A percentile compares a stretch with the other conserved stretches of the same genome.
These are phyloP conservation scores for Plasmodium berghei DNA, from an alignment of 169 alveolate species.

Conservation along the genomic window DNA sequence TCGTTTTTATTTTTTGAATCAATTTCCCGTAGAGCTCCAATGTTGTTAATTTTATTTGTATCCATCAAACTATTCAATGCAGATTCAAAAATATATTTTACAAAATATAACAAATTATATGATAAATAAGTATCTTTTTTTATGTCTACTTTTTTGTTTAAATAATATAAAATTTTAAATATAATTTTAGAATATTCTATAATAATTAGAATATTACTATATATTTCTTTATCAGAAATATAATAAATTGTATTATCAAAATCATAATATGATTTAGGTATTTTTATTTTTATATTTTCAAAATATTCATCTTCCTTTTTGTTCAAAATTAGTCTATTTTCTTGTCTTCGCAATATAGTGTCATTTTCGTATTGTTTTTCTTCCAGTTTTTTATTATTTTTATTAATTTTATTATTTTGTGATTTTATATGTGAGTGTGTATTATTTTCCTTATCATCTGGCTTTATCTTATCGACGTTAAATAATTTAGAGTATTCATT, in stretches of 20 bases:
- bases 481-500: conserved; percentile 14
- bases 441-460: neutral
- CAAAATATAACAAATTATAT: conserved; percentile 14
- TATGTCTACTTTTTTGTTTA: conserved; percentile 16
- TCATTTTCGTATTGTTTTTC: no score
- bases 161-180: conserved; percentile 15
- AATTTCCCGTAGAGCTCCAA: neutral
- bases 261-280: conserved; percentile 4
- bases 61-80: conserved; percentile 1
- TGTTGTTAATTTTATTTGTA: neutral
- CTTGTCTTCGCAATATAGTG: no score
- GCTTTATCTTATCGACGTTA: neutral
- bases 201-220: conserved; percentile 24
- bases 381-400: no score
- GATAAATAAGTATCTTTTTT: conserved; percentile 21
- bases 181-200: conserved; percentile 22
- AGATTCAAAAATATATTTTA: conserved; percentile 34
- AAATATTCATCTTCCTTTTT: neutral
- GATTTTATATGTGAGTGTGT: neutral
- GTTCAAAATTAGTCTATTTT: neutral
- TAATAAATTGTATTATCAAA: conserved; percentile 17
- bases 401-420: no score
- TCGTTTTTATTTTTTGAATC: neutral
- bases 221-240: conserved; percentile 2
- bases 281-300: neutral